Base-by-base conservation (phyloP, 176 grass and related monocot genomes). In the Rhipidocladum racemiflorum region DNA sequence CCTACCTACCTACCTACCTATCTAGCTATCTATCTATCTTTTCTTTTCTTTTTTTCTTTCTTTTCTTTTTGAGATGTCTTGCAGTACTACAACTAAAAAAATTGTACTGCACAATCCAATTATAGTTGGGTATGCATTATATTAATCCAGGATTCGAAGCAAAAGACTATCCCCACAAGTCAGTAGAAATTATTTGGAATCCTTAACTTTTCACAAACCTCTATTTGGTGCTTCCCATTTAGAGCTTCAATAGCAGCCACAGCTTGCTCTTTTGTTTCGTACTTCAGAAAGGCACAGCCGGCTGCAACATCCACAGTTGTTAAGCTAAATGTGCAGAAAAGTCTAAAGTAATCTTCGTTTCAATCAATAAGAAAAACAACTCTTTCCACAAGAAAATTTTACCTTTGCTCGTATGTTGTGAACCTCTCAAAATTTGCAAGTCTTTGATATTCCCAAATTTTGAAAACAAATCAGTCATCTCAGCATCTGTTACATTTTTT, bases 391-490 rank as follows among this genome's bases (percentile, higher is more conserved):
- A 78, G 76, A 27, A 78, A 68, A 8, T 35, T 76, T 44, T 87
- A 99, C 97, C 91, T 96, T 99, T 99, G 88, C 93, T 99, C 55
- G 87, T 91, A 75, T 96, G 97, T 43, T 99, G 97, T 12, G 91
- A 90, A 69, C 93, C 93, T 89, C 93, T 93, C 75, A 99, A 76
- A 89, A 96, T 96, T 81, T 99, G 97, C 55, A 99, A 85, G 83
- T 99, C 97, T 36, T 90, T 93, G 59, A 99, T 93, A 83, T 59
- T 99, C 75, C 97, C 97, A 78, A 96, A 90, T 81, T 88, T 84
- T 57, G 85, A 90, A 88, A 99, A 99, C 51, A 96, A 76, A 51
- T 66, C 85, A 21, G 87, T 88, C 81, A 99, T 89, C 77, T 95
- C 91, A 70, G 85, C 65, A 77, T 99, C 93, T 82, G 93, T 89